Evolutionary conservation across 164 flowering plant species (phyloP).

Genomic region (Magnolia changhungtana): DNA sequence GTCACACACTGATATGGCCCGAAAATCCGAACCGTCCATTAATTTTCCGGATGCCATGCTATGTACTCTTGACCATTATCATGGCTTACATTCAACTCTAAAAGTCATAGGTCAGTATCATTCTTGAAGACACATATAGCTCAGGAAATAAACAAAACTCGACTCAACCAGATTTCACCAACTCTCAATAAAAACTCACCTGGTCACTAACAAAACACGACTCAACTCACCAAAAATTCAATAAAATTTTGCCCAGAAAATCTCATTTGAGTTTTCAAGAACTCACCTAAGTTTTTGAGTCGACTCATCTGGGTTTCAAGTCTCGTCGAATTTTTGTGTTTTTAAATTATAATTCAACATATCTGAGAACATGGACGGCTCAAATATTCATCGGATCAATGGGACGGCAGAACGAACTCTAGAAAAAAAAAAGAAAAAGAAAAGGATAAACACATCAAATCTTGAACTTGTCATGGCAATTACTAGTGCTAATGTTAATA

Average conservation of each 20-base stretch:
- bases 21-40: background rate
- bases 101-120: no score
- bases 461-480: constrained; percentile 55
- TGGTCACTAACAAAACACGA: no score
- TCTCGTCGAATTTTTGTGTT: background rate
- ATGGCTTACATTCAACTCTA: no score
- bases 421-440: background rate
- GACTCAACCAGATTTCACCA: no score
- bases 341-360: background rate
- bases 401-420: background rate
- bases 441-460: constrained; percentile 18
- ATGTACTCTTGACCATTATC: background rate
- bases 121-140: no score
- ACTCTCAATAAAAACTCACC: no score
- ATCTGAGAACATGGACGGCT: background rate
- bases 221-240: no score
- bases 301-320: background rate
- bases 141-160: no score
- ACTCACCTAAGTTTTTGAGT: background rate
- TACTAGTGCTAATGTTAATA: constrained; percentile 48
- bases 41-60: no score
- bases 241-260: no score
- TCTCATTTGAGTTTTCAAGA: no score
- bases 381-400: background rate
- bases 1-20: background rate